These are phyloP conservation scores for Eucalyptus cladocalyx DNA, from an alignment of 345 rosid genomes.

Conservation along the genomic window DNA sequence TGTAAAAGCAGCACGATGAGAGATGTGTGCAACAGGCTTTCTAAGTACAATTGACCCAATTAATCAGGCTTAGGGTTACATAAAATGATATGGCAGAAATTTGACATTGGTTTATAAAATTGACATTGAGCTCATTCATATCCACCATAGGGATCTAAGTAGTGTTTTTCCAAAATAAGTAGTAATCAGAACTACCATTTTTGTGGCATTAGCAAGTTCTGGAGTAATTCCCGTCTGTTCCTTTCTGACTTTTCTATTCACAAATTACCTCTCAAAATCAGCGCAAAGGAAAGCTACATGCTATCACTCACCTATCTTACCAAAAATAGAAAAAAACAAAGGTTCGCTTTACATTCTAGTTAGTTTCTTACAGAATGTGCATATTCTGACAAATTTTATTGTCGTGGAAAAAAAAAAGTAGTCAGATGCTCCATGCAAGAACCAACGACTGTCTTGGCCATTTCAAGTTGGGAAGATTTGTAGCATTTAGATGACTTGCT, in stretches of 20 bases:
- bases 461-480: neutral
- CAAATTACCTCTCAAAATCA: neutral
- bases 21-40: neutral
- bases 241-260: neutral
- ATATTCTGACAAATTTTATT: neutral
- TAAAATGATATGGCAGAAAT: neutral
- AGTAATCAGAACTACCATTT: neutral
- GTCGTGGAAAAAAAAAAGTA: neutral
- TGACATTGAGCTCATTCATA: neutral
- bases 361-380: neutral
- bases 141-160: neutral
- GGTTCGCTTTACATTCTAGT: neutral
- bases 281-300: neutral
- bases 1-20: neutral
- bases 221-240: neutral
- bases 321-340: neutral
- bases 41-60: neutral
- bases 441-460: neutral
- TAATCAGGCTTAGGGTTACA: neutral
- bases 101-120: neutral
- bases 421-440: neutral
- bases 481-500: neutral
- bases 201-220: neutral
- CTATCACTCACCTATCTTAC: neutral
- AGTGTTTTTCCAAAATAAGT: neutral